Evolutionary conservation across 2,329 filamentous ascomycete species (phyloP).

Genomic region (Neurospora sp.): DNA sequence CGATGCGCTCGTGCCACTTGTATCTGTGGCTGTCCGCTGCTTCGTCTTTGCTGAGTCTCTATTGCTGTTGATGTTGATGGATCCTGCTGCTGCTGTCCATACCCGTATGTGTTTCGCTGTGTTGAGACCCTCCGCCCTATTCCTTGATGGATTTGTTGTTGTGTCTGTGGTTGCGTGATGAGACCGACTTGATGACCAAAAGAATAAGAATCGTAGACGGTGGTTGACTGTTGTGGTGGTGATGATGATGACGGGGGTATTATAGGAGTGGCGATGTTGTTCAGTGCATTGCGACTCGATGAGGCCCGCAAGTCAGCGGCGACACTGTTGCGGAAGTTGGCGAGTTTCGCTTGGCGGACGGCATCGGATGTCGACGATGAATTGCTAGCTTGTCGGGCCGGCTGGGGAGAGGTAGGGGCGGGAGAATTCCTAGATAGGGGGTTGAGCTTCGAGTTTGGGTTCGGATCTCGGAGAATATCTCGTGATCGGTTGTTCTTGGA

Average conservation of each 20-base stretch:
- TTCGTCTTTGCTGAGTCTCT: constrained; percentile 50
- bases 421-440: constrained; percentile 8
- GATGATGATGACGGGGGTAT: constrained; percentile 4
- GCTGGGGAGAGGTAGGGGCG: constrained; percentile 5
- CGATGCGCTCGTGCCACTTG: constrained; percentile 66
- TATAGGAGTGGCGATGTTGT: constrained; percentile 15
- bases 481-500: constrained; percentile 11
- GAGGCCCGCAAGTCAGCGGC: constrained; percentile 47
- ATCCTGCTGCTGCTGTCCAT: constrained; percentile 36
- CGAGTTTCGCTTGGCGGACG: constrained; percentile 47
- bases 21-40: constrained; percentile 45
- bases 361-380: constrained; percentile 29
- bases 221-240: neutral
- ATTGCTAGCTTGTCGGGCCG: constrained; percentile 5
- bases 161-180: neutral
- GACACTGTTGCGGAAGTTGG: constrained; percentile 57
- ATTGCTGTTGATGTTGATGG: constrained; percentile 42
- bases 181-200: neutral
- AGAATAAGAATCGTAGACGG: neutral
- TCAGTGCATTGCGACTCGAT: constrained; percentile 9
- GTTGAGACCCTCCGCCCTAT: constrained; percentile 18
- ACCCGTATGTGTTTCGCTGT: constrained; percentile 27
- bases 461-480: neutral
- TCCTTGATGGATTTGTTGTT: neutral
- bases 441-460: constrained; percentile 4